These are phyloP conservation scores for Mycogone perniciosa DNA, from an alignment of 2,329 filamentous ascomycete species.

Conservation along the genomic window DNA sequence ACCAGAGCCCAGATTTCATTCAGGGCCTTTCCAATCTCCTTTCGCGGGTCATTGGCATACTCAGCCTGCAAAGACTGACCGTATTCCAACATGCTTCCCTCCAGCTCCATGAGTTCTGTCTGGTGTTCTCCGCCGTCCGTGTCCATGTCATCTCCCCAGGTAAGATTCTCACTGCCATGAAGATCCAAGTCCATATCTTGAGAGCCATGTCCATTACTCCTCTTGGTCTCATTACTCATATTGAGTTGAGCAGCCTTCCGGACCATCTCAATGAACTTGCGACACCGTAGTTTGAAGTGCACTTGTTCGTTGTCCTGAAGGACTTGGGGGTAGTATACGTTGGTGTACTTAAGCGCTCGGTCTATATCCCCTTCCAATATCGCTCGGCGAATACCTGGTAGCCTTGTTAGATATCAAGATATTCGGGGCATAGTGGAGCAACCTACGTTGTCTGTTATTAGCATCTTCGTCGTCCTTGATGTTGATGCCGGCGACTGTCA, in stretches of 20 bases:
- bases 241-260: conserved; percentile 62
- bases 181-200: conserved; percentile 53
- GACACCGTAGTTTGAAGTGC: conserved; percentile 79
- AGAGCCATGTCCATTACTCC: conserved; percentile 37
- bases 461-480: conserved; percentile 80
- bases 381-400: conserved; percentile 70
- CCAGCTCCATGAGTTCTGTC: conserved; percentile 40
- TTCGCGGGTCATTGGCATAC: conserved; percentile 64
- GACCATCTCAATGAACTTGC: conserved; percentile 95
- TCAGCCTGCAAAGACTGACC: conserved; percentile 73
- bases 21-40: conserved; percentile 66
- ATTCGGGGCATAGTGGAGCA: neutral
- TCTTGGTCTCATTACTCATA: conserved; percentile 39
- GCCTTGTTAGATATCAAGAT: conserved; percentile 14
- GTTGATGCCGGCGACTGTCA: conserved; percentile 53
- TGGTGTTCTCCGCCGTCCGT: conserved; percentile 40
- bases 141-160: conserved; percentile 46
- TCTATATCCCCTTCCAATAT: conserved; percentile 93
- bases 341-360: conserved; percentile 74
- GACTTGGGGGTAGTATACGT: conserved; percentile 71
- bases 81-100: conserved; percentile 68
- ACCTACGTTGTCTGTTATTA: conserved; percentile 73
- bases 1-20: conserved; percentile 83
- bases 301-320: conserved; percentile 75
- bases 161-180: conserved; percentile 36